Percentiles rank a stretch among this genome's conserved stretches.
Evolutionary conservation across 352 stramenopile genomes (phyloP).

Genomic region (Globisporangium viniferum): DNA sequence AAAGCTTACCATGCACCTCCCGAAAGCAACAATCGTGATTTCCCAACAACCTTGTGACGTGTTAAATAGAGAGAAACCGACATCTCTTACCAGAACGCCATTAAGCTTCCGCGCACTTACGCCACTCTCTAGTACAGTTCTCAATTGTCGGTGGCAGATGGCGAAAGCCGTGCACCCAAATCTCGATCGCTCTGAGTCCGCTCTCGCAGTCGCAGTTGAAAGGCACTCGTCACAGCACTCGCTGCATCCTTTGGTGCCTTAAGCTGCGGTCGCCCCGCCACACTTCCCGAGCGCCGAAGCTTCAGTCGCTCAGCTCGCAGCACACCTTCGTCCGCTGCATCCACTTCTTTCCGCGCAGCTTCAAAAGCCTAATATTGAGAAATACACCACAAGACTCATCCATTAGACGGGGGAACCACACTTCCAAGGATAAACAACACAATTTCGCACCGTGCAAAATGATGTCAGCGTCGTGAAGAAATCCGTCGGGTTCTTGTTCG

Average conservation of each 20-base stretch:
- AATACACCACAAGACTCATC: neutral
- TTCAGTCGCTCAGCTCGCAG: conserved; percentile 58
- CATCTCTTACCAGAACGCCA: neutral
- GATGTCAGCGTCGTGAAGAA: conserved; percentile 84
- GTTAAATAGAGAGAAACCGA: neutral
- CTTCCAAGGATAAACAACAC: too few species aligned
- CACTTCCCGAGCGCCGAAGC: conserved; percentile 35
- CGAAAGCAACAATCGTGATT: neutral
- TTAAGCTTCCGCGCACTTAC: neutral
- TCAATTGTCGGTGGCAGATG: neutral
- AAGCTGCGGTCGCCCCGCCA: neutral
- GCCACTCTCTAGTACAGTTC: neutral
- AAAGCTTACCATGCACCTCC: neutral
- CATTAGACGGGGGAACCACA: neutral
- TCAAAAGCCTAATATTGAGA: conserved; percentile 47
- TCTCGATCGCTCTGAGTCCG: conserved; percentile 28
- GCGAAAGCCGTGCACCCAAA: conserved; percentile 8
- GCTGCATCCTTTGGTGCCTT: conserved; percentile 4
- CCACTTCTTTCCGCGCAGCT: conserved; percentile 61
- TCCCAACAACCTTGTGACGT: neutral
- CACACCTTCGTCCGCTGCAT: conserved; percentile 55
- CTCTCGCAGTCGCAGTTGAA: conserved; percentile 31
- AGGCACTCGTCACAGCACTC: neutral
- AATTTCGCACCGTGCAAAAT: conserved; percentile 51
- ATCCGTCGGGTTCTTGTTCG: conserved; percentile 57